phyloP scores from a whole-genome alignment of 495 filamentous ascomycete genomes.

The Talaromyces wortmannii region DNA sequence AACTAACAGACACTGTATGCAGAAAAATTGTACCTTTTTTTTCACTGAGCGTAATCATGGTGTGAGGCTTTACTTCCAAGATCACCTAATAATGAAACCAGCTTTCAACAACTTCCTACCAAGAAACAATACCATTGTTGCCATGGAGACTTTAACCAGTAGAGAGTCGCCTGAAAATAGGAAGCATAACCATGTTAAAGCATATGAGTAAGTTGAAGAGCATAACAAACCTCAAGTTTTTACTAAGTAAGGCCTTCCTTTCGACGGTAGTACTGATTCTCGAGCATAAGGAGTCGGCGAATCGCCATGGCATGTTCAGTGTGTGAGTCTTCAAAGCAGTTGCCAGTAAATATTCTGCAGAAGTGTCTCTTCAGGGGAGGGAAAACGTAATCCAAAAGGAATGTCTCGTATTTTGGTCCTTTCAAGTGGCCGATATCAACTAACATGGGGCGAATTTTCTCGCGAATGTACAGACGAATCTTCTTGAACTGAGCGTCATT shows the following conservation, averaged over 20 bases:
- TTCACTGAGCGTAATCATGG: too few relatives aligned
- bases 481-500: background rate
- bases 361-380: background rate
- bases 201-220: too few relatives aligned
- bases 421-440: background rate
- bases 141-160: background rate
- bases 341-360: background rate
- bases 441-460: background rate
- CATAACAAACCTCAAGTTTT: background rate
- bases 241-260: background rate
- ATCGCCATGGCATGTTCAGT: background rate
- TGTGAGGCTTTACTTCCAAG: too few relatives aligned
- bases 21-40: too few relatives aligned
- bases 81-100: too few relatives aligned
- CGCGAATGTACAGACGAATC: background rate
- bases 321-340: background rate
- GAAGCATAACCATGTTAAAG: too few relatives aligned
- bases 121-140: too few relatives aligned
- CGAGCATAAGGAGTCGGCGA: background rate
- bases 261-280: background rate
- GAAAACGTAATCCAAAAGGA: background rate
- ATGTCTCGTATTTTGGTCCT: background rate
- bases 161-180: background rate
- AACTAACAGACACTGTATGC: too few relatives aligned
- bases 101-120: too few relatives aligned